A percentile compares a stretch with the other conserved stretches of the same genome.
Evolutionary conservation across 2,329 filamentous ascomycete species (phyloP).

Genomic region (Onygena corvina): DNA sequence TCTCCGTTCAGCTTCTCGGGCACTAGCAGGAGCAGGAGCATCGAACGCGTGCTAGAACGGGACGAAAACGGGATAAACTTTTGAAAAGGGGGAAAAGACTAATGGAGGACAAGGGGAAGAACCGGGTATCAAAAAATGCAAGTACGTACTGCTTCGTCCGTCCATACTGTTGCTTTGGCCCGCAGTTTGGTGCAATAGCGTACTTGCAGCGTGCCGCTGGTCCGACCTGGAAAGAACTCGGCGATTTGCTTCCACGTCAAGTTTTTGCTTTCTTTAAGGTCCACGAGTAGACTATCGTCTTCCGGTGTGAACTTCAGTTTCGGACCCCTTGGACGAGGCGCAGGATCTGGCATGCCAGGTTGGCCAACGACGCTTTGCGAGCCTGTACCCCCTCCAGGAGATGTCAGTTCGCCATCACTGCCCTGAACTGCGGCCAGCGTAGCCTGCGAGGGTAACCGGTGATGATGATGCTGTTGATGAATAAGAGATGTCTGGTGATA

Average conservation of each 20-base stretch:
- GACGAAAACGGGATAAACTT: background rate
- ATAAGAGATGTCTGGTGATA: slow-evolving; percentile 34
- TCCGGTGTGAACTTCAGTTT: slow-evolving; percentile 91
- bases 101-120: background rate
- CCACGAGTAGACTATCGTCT: slow-evolving; percentile 75
- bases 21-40: background rate
- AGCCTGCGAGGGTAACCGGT: slow-evolving; percentile 62
- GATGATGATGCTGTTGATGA: slow-evolving; percentile 61
- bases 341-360: slow-evolving; percentile 74
- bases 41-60: background rate
- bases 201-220: slow-evolving; percentile 81
- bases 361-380: slow-evolving; percentile 79
- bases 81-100: slow-evolving; percentile 6
- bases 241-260: slow-evolving; percentile 96
- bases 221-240: slow-evolving; percentile 85
- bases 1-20: slow-evolving; percentile 1
- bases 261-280: slow-evolving; percentile 88
- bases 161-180: slow-evolving; percentile 87
- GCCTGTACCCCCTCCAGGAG: slow-evolving; percentile 40
- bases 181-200: slow-evolving; percentile 92
- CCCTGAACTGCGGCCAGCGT: slow-evolving; percentile 55
- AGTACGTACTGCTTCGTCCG: slow-evolving; percentile 65
- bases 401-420: slow-evolving; percentile 42
- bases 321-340: slow-evolving; percentile 66
- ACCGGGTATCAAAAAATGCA: background rate